Base-by-base conservation (phyloP, 1,284 basidiomycete genomes). In the Irpex sp. region DNA sequence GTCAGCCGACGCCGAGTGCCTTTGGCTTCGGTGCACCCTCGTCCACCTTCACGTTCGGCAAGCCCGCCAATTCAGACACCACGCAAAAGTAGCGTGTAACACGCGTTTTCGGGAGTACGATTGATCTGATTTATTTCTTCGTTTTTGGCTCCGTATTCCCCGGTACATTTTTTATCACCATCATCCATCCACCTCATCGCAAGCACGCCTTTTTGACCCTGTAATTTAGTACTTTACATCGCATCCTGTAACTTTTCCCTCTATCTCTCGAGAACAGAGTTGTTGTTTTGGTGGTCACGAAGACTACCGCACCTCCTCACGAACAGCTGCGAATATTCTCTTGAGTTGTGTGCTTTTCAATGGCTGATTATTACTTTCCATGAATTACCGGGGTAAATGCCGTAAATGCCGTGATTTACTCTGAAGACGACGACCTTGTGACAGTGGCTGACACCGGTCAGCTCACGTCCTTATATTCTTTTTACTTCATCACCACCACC, bases 21-120 rank as follows among this genome's bases (percentile, higher is more conserved):
- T 60, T 60, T 37, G 61, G 64, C n/a, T 63, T 63, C 49, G 56
- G 56, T 39, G 39, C 58, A 6, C 45, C 65, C 5, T 19, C 64
- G 14, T 45, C 39, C 12, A 61, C 73, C 4, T 79, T 78, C 65
- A 69, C 71, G 39, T 78, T 78, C 61, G 65, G 68, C 19, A 58
- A 67, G 64, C 16, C 39, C 10, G 55, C 39, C 45, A 52, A 53
- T 35, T 47, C 58, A 42, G 33, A 54, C 53, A 56, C 58, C 35
- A 58, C 28, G 58, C 53, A 63, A 65, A 63, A 62, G 59, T 64
- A 62, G 47, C 49, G 49, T 51, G 14, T 19, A 51, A n/a, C 19
- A n/a, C 49, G 49, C 16, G 19, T 51, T 51, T 19, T 28, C 19
- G 49, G 49, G 49, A 19, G 10, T 19, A 19, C 18, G 18, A 12